Conservation (phyloP, 2,329 filamentous ascomycete genomes). For the Phyllosticta paracitricarpa region DNA sequence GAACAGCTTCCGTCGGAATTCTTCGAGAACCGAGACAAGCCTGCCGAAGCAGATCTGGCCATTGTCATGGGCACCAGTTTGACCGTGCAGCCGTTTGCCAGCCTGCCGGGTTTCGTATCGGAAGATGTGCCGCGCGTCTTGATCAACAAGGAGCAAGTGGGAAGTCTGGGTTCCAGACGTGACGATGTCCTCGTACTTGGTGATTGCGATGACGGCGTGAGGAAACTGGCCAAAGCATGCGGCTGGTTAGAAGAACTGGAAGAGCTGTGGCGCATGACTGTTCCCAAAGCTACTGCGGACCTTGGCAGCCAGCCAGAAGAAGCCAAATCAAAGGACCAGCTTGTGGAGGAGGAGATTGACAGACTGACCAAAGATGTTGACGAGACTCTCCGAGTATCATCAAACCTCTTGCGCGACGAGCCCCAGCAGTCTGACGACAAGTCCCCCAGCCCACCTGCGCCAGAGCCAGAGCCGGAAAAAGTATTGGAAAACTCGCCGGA, state of each 20-base stretch:
- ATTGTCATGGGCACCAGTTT: constrained; percentile 87
- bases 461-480: background rate
- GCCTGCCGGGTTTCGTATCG: constrained; percentile 55
- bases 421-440: background rate
- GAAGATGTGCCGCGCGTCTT: constrained; percentile 64
- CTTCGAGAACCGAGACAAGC: constrained; percentile 46
- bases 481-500: background rate
- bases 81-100: constrained; percentile 80
- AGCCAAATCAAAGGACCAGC: constrained; percentile 43
- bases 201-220: constrained; percentile 73
- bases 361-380: constrained; percentile 50
- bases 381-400: constrained; percentile 34
- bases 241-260: constrained; percentile 85
- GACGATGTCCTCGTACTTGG: constrained; percentile 82
- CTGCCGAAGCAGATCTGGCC: constrained; percentile 59
- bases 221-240: constrained; percentile 65
- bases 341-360: constrained; percentile 47
- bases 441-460: background rate
- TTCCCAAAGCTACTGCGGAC: constrained; percentile 45
- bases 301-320: constrained; percentile 25
- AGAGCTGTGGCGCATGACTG: constrained; percentile 57
- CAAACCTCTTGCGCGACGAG: constrained; percentile 12
- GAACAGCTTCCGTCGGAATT: constrained; percentile 61
- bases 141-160: constrained; percentile 79
- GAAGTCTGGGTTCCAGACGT: constrained; percentile 60